Conservation (phyloP, 2,329 filamentous ascomycete species). For the Sarocladium brachiariae region DNA sequence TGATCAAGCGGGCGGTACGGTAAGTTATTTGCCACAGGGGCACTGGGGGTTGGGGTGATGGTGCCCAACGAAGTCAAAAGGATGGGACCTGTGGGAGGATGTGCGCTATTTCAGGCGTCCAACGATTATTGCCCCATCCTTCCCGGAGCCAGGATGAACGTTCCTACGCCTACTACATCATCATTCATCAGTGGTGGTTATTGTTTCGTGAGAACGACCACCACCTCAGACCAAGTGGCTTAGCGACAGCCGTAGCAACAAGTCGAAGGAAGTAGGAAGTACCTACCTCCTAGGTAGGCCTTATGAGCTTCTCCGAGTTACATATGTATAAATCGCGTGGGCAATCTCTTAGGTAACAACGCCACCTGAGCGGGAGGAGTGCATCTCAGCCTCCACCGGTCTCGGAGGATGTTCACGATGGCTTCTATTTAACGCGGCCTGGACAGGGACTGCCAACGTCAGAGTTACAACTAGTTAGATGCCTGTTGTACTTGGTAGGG, state of each 20-base stretch:
- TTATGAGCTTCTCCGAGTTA: slow-evolving; percentile 1
- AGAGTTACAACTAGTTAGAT: neutral
- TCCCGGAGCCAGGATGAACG: neutral
- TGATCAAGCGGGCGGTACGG: too few relatives aligned
- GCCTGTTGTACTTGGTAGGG: too few relatives aligned
- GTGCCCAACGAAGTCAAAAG: neutral
- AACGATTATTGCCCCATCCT: neutral
- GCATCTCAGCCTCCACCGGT: neutral
- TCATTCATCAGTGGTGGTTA: too few relatives aligned
- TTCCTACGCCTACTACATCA: too few relatives aligned
- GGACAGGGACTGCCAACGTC: neutral
- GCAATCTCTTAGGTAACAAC: slow-evolving; percentile 6
- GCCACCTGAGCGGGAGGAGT: neutral
- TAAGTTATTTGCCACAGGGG: neutral
- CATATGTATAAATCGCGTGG: neutral
- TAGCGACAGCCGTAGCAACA: too few relatives aligned
- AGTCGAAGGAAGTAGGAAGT: too few relatives aligned
- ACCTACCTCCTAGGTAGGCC: neutral
- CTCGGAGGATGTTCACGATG: slow-evolving; percentile 9
- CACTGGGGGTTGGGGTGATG: neutral
- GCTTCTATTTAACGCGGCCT: neutral
- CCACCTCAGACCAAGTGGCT: too few relatives aligned
- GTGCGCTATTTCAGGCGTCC: neutral
- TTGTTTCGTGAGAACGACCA: too few relatives aligned
- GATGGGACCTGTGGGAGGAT: neutral